Evolutionary conservation across 1,284 basidiomycete genomes (phyloP).

Genomic region (Pholiota adiposa): DNA sequence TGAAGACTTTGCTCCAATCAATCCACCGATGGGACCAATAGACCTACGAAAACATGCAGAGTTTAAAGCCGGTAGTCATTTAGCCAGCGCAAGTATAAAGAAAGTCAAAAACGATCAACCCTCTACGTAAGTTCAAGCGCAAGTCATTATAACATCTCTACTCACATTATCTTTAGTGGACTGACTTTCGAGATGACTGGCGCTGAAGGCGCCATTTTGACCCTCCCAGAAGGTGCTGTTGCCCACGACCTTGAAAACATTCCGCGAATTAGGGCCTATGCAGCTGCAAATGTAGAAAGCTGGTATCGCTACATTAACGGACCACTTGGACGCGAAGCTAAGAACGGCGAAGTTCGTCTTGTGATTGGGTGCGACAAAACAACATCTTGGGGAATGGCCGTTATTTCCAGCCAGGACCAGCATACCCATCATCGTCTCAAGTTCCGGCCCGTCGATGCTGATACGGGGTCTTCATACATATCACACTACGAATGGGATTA

Average conservation of each 20-base stretch:
- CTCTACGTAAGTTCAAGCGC: conserved; percentile 4
- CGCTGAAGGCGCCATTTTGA: conserved; percentile 9
- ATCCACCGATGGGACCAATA: not conserved
- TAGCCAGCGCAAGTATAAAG: conserved; percentile 14
- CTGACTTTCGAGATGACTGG: not conserved
- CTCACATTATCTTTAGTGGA: not conserved
- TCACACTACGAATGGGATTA: not conserved
- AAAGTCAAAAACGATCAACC: not conserved
- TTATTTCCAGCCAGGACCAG: not conserved
- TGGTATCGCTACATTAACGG: conserved; percentile 10
- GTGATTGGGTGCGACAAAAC: conserved; percentile 21
- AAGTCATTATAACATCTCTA: no score
- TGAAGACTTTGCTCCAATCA: conserved; percentile 11
- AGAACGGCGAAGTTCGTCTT: conserved; percentile 15
- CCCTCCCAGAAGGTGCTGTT: conserved; percentile 13
- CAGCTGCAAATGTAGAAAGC: conserved; percentile 5
- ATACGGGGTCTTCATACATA: not conserved
- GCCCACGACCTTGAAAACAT: conserved; percentile 7
- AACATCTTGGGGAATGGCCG: conserved; percentile 3
- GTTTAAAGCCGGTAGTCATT: conserved; percentile 12
- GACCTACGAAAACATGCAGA: conserved; percentile 10
- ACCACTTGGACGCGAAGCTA: not conserved
- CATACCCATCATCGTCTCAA: not conserved
- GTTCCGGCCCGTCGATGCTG: not conserved
- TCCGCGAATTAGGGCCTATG: not conserved